Evolutionary conservation across 148 eudicot genomes (phyloP).

Genomic region (Silene conica): DNA sequence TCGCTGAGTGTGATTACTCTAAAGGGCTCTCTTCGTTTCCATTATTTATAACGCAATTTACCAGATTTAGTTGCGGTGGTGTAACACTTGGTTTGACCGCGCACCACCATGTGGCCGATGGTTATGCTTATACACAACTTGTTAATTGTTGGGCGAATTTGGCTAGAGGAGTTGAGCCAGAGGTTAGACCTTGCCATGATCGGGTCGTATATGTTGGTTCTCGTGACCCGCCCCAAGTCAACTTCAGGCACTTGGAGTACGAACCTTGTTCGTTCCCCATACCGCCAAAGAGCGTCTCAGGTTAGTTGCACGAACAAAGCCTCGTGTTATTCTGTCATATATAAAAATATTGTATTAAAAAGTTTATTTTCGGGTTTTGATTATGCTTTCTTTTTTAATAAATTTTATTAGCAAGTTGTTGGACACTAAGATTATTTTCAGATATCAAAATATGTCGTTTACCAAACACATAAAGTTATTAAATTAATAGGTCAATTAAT

Average conservation of each 20-base stretch:
- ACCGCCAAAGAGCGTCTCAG: background rate
- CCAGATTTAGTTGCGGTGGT: conserved; percentile 37
- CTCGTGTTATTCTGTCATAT: too few species aligned
- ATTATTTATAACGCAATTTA: conserved; percentile 16
- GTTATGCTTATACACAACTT: conserved; percentile 6
- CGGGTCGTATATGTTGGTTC: conserved; percentile 19
- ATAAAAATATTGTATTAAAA: too few species aligned
- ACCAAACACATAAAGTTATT: too few species aligned
- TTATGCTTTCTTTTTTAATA: too few species aligned
- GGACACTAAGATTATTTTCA: too few species aligned
- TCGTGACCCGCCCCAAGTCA: conserved; percentile 28
- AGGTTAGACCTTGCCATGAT: conserved; percentile 24
- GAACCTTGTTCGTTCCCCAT: conserved; percentile 9
- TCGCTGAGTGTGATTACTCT: too few species aligned
- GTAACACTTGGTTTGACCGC: conserved; percentile 26
- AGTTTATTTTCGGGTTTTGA: too few species aligned
- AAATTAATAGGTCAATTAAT: too few species aligned
- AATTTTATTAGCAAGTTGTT: too few species aligned
- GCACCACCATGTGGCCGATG: conserved; percentile 31
- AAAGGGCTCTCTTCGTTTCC: background rate
- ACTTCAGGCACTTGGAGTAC: conserved; percentile 33
- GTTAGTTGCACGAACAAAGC: background rate
- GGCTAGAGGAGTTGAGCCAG: conserved; percentile 29
- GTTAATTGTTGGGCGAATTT: conserved; percentile 27
- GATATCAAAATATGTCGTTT: too few species aligned